Conservation (phyloP, 352 stramenopile species). For the Thraustochytrium sp. region DNA sequence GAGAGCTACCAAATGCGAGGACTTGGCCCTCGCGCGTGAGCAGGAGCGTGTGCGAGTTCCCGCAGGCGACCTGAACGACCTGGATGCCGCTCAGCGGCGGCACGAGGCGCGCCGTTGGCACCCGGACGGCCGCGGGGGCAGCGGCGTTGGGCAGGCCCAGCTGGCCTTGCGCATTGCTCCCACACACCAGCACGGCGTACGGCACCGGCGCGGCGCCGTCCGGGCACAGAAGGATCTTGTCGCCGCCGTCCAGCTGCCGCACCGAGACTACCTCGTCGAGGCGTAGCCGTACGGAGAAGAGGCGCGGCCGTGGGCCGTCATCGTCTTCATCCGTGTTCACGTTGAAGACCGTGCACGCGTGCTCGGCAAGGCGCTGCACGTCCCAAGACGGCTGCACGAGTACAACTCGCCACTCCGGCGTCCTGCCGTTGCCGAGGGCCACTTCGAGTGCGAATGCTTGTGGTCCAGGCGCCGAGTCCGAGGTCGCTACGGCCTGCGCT, state of each 20-base stretch:
- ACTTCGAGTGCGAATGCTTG: not conserved
- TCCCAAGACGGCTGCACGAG: constrained; percentile 6
- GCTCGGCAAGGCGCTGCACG: not conserved
- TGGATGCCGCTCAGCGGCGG: not conserved
- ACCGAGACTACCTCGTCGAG: constrained; percentile 4
- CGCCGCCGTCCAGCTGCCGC: not conserved
- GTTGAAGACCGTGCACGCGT: not conserved
- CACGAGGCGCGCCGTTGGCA: not conserved
- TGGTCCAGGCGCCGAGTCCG: not conserved
- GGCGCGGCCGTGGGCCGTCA: not conserved
- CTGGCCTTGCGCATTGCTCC: constrained; percentile 7
- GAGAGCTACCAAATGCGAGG: not conserved
- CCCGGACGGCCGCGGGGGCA: not conserved
- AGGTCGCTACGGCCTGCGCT: not conserved
- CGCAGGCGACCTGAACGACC: constrained; percentile 26
- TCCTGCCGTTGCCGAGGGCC: not conserved
- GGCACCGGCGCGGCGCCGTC: not conserved
- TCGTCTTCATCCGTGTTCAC: not conserved
- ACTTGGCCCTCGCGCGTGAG: not conserved
- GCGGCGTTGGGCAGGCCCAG: not conserved
- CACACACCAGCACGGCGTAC: not conserved
- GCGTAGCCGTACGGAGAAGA: not conserved
- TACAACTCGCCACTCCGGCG: constrained; percentile 7
- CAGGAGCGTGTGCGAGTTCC: not conserved
- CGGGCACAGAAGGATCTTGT: constrained; percentile 10